Conservation (phyloP, 768 basidiomycete genomes). For the Amylocystis lapponica region DNA sequence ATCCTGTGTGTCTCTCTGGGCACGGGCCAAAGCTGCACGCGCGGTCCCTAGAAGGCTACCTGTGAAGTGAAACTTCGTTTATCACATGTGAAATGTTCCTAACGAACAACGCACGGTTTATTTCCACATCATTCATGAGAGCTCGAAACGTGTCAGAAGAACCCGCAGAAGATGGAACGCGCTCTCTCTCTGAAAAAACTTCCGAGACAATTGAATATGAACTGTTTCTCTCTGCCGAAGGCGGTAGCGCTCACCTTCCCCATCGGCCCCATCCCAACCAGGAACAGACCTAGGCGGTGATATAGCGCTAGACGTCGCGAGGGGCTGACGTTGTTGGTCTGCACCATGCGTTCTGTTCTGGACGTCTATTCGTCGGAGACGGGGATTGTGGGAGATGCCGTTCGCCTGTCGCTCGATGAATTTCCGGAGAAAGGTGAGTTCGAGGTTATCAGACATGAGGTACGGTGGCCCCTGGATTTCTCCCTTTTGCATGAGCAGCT, state of each 20-base stretch:
- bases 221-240: not conserved
- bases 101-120: conserved; percentile 36
- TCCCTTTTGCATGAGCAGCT: conserved; percentile 82
- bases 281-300: conserved; percentile 15
- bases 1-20: conserved; percentile 69
- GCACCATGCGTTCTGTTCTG: conserved; percentile 12
- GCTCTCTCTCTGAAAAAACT: not conserved
- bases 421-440: conserved; percentile 72
- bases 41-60: conserved; percentile 60
- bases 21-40: conserved; percentile 52
- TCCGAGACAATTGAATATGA: not conserved
- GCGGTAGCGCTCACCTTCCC: conserved; percentile 11
- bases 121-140: conserved; percentile 18
- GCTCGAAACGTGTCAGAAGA: not conserved
- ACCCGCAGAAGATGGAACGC: not conserved
- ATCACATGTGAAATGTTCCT: not conserved
- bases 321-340: conserved; percentile 4
- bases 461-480: conserved; percentile 83
- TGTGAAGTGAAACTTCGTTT: conserved; percentile 20
- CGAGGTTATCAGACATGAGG: conserved; percentile 72
- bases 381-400: conserved; percentile 76
- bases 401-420: conserved; percentile 76
- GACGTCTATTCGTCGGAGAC: conserved; percentile 49
- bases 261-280: conserved; percentile 16
- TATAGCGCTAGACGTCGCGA: not conserved